Conservation (phyloP, 768 basidiomycete species). For the Cystofilobasidium capitatum region DNA sequence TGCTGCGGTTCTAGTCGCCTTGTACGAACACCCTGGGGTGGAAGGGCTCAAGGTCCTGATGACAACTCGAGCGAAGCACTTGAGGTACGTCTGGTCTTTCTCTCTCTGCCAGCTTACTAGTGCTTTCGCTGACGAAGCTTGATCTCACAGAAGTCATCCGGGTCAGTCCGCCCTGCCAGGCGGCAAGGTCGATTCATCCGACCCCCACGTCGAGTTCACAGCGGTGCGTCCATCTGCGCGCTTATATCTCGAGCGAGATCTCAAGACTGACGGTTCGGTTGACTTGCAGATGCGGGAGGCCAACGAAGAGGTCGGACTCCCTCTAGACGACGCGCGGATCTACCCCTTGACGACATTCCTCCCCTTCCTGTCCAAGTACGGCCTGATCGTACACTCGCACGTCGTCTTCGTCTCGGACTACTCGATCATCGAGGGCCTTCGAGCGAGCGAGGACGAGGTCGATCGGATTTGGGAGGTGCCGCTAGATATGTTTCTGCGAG, state of each 20-base stretch:
- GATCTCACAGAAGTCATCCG: constrained; percentile 19
- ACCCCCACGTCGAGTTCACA: constrained; percentile 21
- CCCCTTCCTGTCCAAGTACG: constrained; percentile 24
- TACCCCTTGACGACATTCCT: constrained; percentile 12
- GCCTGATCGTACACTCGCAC: constrained; percentile 22
- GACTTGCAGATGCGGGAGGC: constrained; percentile 24
- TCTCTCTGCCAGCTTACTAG: neutral
- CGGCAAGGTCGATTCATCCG: constrained; percentile 25
- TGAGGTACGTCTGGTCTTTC: neutral
- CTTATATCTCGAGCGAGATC: neutral
- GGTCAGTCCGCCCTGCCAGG: constrained; percentile 26
- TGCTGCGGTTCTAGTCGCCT: constrained; percentile 22
- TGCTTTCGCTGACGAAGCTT: too few species aligned
- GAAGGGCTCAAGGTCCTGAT: constrained; percentile 19
- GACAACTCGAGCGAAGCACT: constrained; percentile 23
- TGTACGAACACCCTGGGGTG: constrained; percentile 8
- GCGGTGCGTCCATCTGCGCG: constrained; percentile 10
- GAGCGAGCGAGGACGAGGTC: constrained; percentile 19
- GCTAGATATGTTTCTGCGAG: neutral
- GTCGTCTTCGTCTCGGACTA: constrained; percentile 20
- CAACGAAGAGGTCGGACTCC: constrained; percentile 18
- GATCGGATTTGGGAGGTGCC: constrained; percentile 18
- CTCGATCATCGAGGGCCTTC: constrained; percentile 10
- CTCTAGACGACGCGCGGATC: constrained; percentile 7
- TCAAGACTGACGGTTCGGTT: too few species aligned